Evolutionary conservation across 495 filamentous ascomycete genomes (phyloP).

Genomic region (Annulohypoxylon bovei): DNA sequence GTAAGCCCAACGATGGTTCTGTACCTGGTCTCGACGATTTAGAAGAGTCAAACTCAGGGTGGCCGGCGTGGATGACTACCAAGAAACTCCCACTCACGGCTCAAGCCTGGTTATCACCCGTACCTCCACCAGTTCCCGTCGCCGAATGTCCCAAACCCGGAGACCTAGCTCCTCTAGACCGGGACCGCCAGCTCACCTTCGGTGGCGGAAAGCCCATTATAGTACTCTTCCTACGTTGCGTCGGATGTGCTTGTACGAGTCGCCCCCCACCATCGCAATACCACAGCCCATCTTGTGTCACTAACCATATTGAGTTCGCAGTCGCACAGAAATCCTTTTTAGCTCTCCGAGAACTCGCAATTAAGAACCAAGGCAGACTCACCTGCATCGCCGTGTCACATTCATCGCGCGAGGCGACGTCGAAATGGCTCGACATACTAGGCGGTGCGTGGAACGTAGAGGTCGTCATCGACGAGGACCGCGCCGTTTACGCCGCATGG

Average conservation of each 20-base stretch:
- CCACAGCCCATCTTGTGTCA: neutral
- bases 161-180: constrained; percentile 57
- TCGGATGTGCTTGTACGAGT: constrained; percentile 63
- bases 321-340: constrained; percentile 67
- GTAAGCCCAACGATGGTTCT: constrained; percentile 40
- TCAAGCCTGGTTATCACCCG: constrained; percentile 58
- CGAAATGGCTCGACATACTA: constrained; percentile 59
- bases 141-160: constrained; percentile 55
- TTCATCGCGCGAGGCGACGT: constrained; percentile 56
- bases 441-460: constrained; percentile 59
- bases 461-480: constrained; percentile 62
- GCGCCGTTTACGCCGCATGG: constrained; percentile 62
- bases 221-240: constrained; percentile 64
- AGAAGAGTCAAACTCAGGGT: constrained; percentile 45
- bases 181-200: constrained; percentile 54
- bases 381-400: constrained; percentile 66
- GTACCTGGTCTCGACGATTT: constrained; percentile 36
- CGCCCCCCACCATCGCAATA: constrained; percentile 3
- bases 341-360: constrained; percentile 57
- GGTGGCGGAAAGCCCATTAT: constrained; percentile 53
- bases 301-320: constrained; percentile 38
- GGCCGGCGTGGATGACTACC: constrained; percentile 52
- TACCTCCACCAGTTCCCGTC: constrained; percentile 57
- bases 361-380: constrained; percentile 51
- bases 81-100: constrained; percentile 57